Conservation (phyloP, 2,329 filamentous ascomycete genomes). For the Leptosphaerulina australis region DNA sequence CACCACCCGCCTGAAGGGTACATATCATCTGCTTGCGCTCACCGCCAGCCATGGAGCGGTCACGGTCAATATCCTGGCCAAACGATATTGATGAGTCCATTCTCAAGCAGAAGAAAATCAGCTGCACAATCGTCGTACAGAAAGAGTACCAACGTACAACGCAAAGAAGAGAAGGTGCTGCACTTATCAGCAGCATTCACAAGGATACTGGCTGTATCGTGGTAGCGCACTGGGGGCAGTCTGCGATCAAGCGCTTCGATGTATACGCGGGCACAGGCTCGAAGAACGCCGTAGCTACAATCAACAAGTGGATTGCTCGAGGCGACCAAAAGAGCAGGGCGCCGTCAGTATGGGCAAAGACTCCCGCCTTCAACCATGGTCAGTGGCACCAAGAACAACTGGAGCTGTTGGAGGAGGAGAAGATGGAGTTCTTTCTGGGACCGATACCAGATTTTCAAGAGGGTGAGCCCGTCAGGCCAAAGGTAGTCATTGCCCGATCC, state of each 20-base stretch:
- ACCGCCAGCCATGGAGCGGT: neutral
- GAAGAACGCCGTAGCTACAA: slow-evolving; percentile 23
- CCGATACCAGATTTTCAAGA: slow-evolving; percentile 19
- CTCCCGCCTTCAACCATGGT: slow-evolving; percentile 27
- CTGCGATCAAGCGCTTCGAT: slow-evolving; percentile 30
- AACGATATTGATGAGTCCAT: slow-evolving; percentile 3
- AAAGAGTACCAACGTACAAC: slow-evolving; percentile 26
- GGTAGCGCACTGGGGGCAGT: slow-evolving; percentile 18
- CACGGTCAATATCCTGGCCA: slow-evolving; percentile 5
- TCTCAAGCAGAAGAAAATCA: slow-evolving; percentile 3
- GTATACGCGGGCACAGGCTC: slow-evolving; percentile 29
- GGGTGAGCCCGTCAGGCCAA: slow-evolving; percentile 10
- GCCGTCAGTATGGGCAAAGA: slow-evolving; percentile 39
- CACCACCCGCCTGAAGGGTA: neutral
- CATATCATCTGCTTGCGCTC: neutral
- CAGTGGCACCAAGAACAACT: slow-evolving; percentile 35
- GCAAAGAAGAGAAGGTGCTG: slow-evolving; percentile 21
- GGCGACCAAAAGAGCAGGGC: slow-evolving; percentile 26
- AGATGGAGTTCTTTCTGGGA: slow-evolving; percentile 30
- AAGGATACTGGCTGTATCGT: slow-evolving; percentile 29
- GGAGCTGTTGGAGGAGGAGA: slow-evolving; percentile 21
- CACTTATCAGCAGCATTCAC: slow-evolving; percentile 24
- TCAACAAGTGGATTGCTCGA: slow-evolving; percentile 41
- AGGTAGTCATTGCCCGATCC: slow-evolving; percentile 7
- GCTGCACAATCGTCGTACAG: slow-evolving; percentile 24